Conservation (phyloP, 805 yeast species). For the Ogataea minuta region DNA sequence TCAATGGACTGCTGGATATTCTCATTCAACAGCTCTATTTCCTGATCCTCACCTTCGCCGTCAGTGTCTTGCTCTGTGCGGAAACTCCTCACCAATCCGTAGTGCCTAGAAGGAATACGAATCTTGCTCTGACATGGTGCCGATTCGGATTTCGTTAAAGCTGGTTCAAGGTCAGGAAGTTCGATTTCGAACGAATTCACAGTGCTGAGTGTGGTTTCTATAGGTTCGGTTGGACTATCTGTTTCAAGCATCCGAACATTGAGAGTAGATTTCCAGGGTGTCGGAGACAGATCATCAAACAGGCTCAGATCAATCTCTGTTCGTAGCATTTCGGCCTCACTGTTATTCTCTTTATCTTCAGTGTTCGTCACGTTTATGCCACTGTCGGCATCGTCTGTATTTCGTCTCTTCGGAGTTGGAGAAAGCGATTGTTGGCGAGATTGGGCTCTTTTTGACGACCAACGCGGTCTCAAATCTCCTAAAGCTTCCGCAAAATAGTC, state of each 20-base stretch:
- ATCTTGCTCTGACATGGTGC: not conserved
- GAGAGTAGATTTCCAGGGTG: constrained; percentile 4
- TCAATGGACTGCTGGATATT: constrained; percentile 27
- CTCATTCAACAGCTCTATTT: constrained; percentile 9
- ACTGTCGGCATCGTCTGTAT: not conserved
- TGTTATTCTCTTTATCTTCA: not conserved
- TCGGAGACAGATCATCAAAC: constrained; percentile 10
- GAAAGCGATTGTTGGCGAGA: no score
- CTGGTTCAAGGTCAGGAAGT: not conserved
- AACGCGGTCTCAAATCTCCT: constrained; percentile 10
- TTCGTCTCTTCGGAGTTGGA: not conserved
- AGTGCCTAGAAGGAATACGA: constrained; percentile 16
- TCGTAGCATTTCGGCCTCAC: no score
- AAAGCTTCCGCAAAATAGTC: constrained; percentile 22
- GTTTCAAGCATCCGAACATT: not conserved
- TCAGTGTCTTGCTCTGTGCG: constrained; percentile 18
- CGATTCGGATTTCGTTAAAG: not conserved
- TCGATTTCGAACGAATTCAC: constrained; percentile 2
- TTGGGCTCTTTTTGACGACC: constrained; percentile 6
- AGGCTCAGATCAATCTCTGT: not conserved
- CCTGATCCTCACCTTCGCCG: constrained; percentile 17
- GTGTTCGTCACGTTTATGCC: no score
- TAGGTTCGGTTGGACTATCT: not conserved
- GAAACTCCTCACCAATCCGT: constrained; percentile 33
- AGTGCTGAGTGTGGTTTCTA: not conserved